A percentile compares a stretch with the other conserved stretches of the same genome.
These are phyloP conservation scores for Oidiodendron maius DNA, from an alignment of 495 filamentous ascomycete genomes.

Conservation along the genomic window DNA sequence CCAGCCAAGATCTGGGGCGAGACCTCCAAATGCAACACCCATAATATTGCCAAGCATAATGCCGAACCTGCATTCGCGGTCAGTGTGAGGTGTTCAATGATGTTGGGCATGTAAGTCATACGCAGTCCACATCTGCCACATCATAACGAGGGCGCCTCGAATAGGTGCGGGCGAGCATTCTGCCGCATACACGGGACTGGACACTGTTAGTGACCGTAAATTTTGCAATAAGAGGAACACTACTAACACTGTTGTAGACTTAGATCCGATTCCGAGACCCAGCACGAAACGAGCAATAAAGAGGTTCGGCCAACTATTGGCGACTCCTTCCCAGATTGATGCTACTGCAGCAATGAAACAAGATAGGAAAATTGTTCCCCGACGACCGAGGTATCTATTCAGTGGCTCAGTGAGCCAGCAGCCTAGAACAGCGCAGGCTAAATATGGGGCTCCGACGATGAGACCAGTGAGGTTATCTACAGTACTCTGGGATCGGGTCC, in stretches of 20 bases:
- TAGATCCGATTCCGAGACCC: slow-evolving; percentile 75
- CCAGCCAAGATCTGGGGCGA: too few species aligned
- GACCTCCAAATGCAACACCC: slow-evolving; percentile 67
- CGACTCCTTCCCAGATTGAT: slow-evolving; percentile 73
- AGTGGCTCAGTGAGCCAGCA: too few species aligned
- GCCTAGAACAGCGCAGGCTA: too few species aligned
- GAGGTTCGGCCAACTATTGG: slow-evolving; percentile 66
- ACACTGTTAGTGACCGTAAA: too few species aligned
- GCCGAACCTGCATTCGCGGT: slow-evolving; percentile 59
- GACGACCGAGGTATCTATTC: slow-evolving; percentile 73
- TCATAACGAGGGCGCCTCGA: slow-evolving; percentile 73
- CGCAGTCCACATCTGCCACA: slow-evolving; percentile 63
- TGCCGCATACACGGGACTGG: slow-evolving; percentile 71
- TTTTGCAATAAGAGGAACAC: too few species aligned
- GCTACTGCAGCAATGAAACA: slow-evolving; percentile 60
- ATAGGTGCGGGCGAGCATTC: slow-evolving; percentile 68
- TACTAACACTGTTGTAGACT: slow-evolving; percentile 77
- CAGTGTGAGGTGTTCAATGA: slow-evolving; percentile 18
- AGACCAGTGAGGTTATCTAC: too few species aligned
- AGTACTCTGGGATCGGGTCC: too few species aligned
- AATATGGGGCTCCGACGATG: too few species aligned
- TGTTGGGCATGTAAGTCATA: too few species aligned
- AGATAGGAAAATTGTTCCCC: slow-evolving; percentile 78
- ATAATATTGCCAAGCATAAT: slow-evolving; percentile 73
- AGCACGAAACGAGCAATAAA: slow-evolving; percentile 67